Evolutionary conservation across 73 alveolate species (phyloP), one percentile per base, ranked within the genome.

Genomic region (Paramecium primaurelia): DNA sequence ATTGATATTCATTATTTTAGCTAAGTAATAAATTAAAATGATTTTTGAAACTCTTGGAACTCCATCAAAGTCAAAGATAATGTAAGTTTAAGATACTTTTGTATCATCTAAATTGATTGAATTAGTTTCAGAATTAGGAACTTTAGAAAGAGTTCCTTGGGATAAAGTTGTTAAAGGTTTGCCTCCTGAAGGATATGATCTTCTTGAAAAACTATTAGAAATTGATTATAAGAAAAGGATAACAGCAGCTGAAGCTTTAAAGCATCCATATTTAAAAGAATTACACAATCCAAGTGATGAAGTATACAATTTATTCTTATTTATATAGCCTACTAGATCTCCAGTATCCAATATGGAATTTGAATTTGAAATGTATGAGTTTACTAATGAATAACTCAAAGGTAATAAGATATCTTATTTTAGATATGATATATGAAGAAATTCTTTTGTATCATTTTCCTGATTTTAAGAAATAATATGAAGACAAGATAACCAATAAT

Each of bases 181-280:
- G 14, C 36, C 93, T 2, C 51, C 86, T 6, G 93, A 88, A 49
- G 94, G 92, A 9, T 49, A 88, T 16, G 97, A 94, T 94, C 32
- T 94, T 37, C 75, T 94, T 25, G 86, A 86, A 32, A 94, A 92
- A 60, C 16, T 92, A 60, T 92, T 94, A 8, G 60, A 80, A 59
- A 30, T 84, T 2, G 94, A 94, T 86, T 71, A 54, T 38, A 69
- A 59, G 34, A 68, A 92, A 71, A 92, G 97, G 44, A 90, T 84
- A 9, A 94, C 95, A 28, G 95, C 95, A 0, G 94, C 93, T 14
- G 93, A 92, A 16, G 95, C 95, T 8, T 84, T 92, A 12, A 47
- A 93, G 10, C 97, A 94, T 92, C 95, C 94, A 10, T 94, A 58
- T 54, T 44, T 92, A 38, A 58, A 64, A 12, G 86, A 58, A 36